Percentiles rank a stretch among this genome's conserved stretches.
Conservation (phyloP, 2,329 filamentous ascomycete species). For the Whalleya microplaca region DNA sequence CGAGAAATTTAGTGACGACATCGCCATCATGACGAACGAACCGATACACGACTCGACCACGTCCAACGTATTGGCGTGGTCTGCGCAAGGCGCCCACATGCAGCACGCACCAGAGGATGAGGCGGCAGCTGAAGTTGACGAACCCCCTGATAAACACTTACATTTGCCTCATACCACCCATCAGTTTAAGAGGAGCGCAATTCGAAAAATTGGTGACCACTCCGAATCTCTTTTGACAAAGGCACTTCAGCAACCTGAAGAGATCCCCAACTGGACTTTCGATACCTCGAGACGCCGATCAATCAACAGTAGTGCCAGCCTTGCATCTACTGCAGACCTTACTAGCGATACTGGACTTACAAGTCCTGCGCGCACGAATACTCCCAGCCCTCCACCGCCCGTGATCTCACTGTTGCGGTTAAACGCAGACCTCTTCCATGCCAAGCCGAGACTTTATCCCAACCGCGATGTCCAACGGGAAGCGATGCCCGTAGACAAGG, state of each 20-base stretch:
- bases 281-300: conserved; percentile 58
- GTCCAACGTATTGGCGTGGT: conserved; percentile 51
- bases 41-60: conserved; percentile 42
- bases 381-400: conserved; percentile 83
- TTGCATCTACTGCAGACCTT: conserved; percentile 83
- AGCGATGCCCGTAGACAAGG: conserved; percentile 23
- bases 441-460: conserved; percentile 34
- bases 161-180: conserved; percentile 33
- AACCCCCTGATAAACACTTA: conserved; percentile 72
- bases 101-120: conserved; percentile 60
- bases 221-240: conserved; percentile 86
- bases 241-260: conserved; percentile 72
- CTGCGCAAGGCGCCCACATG: conserved; percentile 47
- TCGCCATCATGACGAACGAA: conserved; percentile 42
- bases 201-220: conserved; percentile 55
- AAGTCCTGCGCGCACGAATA: conserved; percentile 84
- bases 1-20: conserved; percentile 5
- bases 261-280: conserved; percentile 47
- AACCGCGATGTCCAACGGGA: conserved; percentile 31
- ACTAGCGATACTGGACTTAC: conserved; percentile 94
- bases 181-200: conserved; percentile 52
- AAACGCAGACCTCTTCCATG: conserved; percentile 34
- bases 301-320: conserved; percentile 78
- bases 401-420: conserved; percentile 54
- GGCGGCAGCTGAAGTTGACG: conserved; percentile 75